Conservation (phyloP, 768 basidiomycete species). For the Russula compacta region DNA sequence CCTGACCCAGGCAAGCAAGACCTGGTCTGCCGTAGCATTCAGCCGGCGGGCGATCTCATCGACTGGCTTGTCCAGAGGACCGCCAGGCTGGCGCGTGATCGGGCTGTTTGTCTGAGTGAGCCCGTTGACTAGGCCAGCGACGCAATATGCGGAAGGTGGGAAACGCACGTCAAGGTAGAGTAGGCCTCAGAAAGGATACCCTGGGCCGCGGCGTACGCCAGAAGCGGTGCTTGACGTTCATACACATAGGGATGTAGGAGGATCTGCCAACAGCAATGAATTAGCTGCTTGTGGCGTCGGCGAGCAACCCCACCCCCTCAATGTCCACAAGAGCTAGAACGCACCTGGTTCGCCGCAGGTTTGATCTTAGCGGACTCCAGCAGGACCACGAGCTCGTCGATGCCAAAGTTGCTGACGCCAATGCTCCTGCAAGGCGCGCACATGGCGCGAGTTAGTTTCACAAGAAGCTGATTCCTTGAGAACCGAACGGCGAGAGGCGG, state of each 20-base stretch:
- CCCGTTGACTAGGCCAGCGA: not conserved
- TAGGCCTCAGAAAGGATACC: constrained; percentile 67
- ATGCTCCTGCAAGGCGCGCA: constrained; percentile 46
- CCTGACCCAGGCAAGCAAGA: constrained; percentile 64
- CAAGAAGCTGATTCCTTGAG: not conserved
- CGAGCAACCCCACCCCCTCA: not conserved
- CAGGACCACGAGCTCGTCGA: constrained; percentile 44
- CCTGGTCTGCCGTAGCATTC: constrained; percentile 50
- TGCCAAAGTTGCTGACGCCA: constrained; percentile 62
- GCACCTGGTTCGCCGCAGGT: constrained; percentile 61
- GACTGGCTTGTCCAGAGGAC: constrained; percentile 55
- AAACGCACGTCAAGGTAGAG: constrained; percentile 48
- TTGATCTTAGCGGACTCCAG: constrained; percentile 51
- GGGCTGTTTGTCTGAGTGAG: constrained; percentile 33
- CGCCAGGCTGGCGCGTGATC: constrained; percentile 48
- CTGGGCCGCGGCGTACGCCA: constrained; percentile 49
- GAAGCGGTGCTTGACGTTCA: constrained; percentile 39
- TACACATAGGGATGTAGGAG: constrained; percentile 64
- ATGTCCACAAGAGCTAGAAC: not conserved
- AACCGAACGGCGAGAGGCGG: not conserved
- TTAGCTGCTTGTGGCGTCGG: not conserved
- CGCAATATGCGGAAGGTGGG: not conserved
- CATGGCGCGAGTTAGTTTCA: not conserved
- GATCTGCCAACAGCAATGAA: constrained; percentile 35
- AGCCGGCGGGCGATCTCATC: constrained; percentile 42